Evolutionary conservation across 2,329 filamentous ascomycete genomes (phyloP), one percentile per base, ranked within the genome.

Genomic region (Diaporthe citri): DNA sequence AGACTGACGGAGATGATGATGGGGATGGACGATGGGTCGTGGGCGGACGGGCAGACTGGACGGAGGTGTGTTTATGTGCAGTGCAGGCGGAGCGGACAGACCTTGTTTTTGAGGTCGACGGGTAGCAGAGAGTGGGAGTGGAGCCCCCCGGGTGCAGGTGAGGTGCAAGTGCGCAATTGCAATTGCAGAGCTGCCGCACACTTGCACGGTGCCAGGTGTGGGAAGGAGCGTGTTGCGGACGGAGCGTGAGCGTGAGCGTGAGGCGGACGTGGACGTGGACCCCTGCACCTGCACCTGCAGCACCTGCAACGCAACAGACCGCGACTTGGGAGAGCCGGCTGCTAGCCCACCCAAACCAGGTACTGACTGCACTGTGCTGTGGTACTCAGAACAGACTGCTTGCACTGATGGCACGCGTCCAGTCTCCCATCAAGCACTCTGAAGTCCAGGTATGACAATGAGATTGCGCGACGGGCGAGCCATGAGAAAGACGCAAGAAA

Each of bases 51-150:
- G 71, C 57, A 72, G 71, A 72, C 64, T 69, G 48, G 64, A 55
- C n/a, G 57, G 39, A 55, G 28, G 48, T 55, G 71, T 72, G 70
- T 72, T 72, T 72, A 72, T 72, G 46, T 64, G 71, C 71, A 72
- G 70, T 62, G 70, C 57, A 72, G 64, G 64, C 64, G 22, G 64
- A 59, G 71, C 71, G 71, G 71, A 55, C 71, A 60, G 71, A 64
- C 71, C 71, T 72, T 72, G 71, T 72, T 72, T 72, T 72, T 60
- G 60, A 72, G 57, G 71, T 72, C 20, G 34, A 72, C 57, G 71
- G 71, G 64, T 41, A 64, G 46, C 71, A 72, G 71, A 64, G 57
- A 60, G 70, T 72, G 71, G 71, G 57, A 64, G 57, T 72, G 46
- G 57, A 55, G 34, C 25, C 34, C 20, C 22, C 34, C 39, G 57